These are phyloP conservation scores for Dactylonectria estremocensis DNA, from an alignment of 2,329 filamentous ascomycete species.

Conservation along the genomic window DNA sequence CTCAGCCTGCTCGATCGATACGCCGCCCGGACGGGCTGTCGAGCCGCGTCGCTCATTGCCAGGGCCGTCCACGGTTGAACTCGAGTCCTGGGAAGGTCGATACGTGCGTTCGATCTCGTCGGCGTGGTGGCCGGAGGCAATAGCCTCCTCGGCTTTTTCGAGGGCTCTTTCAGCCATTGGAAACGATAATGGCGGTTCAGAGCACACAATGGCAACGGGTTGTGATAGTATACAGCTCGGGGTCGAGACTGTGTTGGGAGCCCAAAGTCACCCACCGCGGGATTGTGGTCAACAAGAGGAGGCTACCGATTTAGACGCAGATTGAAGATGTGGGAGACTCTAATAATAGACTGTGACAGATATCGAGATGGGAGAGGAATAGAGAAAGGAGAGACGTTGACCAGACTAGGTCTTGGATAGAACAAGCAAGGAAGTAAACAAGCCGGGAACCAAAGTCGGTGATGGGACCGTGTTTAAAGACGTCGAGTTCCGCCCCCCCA, in stretches of 20 bases:
- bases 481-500: conserved; percentile 7
- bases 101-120: conserved; percentile 45
- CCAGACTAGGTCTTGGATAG: conserved; percentile 14
- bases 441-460: conserved; percentile 17
- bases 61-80: conserved; percentile 48
- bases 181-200: neutral
- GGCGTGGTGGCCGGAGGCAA: conserved; percentile 47
- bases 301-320: conserved; percentile 1
- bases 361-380: neutral
- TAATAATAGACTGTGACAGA: neutral
- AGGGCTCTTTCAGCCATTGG: conserved; percentile 50
- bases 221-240: conserved; percentile 29
- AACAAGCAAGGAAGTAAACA: neutral
- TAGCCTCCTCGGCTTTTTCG: conserved; percentile 50
- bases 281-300: conserved; percentile 9
- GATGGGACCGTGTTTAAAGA: conserved; percentile 28
- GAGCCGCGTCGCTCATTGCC: conserved; percentile 39
- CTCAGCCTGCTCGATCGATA: conserved; percentile 78
- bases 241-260: conserved; percentile 43
- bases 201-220: conserved; percentile 3
- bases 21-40: conserved; percentile 56
- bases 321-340: neutral
- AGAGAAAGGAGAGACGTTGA: conserved; percentile 13
- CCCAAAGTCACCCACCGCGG: conserved; percentile 48
- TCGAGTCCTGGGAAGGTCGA: conserved; percentile 46